Base-by-base conservation (phyloP, 257 asterid genomes). In the Gentiana dahurica region DNA sequence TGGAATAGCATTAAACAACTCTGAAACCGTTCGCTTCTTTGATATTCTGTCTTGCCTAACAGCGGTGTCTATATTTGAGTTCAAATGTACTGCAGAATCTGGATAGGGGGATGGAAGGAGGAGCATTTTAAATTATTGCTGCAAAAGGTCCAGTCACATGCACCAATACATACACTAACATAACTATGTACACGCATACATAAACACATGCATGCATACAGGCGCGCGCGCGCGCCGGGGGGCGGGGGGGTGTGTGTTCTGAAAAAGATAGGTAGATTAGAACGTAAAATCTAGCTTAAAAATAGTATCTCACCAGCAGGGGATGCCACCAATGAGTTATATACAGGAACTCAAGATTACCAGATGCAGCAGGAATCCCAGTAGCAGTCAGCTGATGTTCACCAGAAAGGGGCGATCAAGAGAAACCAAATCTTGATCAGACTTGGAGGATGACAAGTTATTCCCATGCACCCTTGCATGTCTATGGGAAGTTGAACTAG, bases 351-450 rank as follows among this genome's bases (percentile, higher is more conserved):
- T 60, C 70, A 69, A 59, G 59, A 66, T 62, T 74, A 44, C 75
- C 81, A 55, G 90, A 61, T 59, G 67, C 71, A 67, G 71, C 65
- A 59, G 63, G 75, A 65, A 55, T 58, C 53, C 85, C 81, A 49
- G 90, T 61, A 38, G 68, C 62, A 49, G 70, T 57, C 55, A 72
- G 75, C 75, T 80, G 88, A 57, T 81, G 77, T 60, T 75, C 85
- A 53, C 71, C 83, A 67, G 95, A 68, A 59, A 68, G 89, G 38
- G 84, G 79, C 59, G 96, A 77, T 58, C 78, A 49, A 82, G 78
- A 64, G 92, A 70, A 57, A 79, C 54, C 77, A 85, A 77, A 74
- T 92, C 97, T 78, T 92, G 98, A 63, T 92, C 94, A 46, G 97
- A 88, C 73, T 81, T 87, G 8, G 97, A 87, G 62, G 75, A 77